Base-by-base conservation (phyloP, 176 grass and related monocot genomes). In the Panicum miliaceum region DNA sequence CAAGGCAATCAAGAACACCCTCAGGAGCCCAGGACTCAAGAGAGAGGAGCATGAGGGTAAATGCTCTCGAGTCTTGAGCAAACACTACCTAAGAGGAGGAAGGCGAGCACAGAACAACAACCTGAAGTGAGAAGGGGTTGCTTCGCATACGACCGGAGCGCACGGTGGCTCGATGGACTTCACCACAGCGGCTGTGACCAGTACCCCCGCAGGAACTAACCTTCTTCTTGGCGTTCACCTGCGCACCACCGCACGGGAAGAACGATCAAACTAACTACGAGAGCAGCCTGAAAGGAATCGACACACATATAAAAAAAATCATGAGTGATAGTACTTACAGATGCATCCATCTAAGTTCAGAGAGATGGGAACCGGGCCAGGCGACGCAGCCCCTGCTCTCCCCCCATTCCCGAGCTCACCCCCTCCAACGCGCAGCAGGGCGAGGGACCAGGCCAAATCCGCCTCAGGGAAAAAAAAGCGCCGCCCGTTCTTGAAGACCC, bases 271-370 rank as follows among this genome's bases (percentile, higher is more conserved):
- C 12, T 12, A 60, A 60, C 57, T 8, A 14, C 3, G 42, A 64
- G 58, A 48, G 18, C 23, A 65, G 14, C 23, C 58, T 22, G 51
- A 2, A 27, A 20, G 4, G 6, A 9, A n/a, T 56, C 32, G 27
- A 6, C 7, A 12, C 0, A 57, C 10, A 10, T 9, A 57, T 6
- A 73, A 8, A 35, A n/a, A 27, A 71, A 73, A 14, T 7, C 12
- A 23, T 1, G 12, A 10, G 18, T 1, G 19, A 32, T 32, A 32
- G 34, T 62, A 73, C 84, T 41, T 67, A 90, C 89, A 75, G 84
- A 84, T 90, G 89, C 89, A 84, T 90, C 89, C 89, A 90, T 90
- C 72, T 79, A 90, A 76, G 84, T 87, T 90, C 80, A 87, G 75
- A 84, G 50, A 78, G 84, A 79, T 68, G 80, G 84, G 84, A 86